Conservation (phyloP, 2,329 filamentous ascomycete species). For the Knoxdaviesia capensis region DNA sequence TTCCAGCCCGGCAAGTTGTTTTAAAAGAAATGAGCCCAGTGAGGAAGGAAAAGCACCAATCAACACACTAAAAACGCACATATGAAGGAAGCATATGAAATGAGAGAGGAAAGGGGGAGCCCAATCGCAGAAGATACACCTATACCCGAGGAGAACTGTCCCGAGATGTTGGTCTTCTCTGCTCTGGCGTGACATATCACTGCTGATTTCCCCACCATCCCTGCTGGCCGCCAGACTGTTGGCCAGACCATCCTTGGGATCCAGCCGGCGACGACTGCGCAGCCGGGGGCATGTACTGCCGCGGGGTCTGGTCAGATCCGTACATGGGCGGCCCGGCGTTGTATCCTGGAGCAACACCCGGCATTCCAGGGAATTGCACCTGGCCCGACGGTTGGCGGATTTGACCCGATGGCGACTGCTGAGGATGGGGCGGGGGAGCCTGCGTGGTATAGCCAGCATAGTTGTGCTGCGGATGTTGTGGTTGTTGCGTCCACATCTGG, state of each 20-base stretch:
- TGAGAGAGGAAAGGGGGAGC: neutral
- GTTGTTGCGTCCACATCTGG: constrained; percentile 48
- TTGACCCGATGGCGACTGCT: constrained; percentile 38
- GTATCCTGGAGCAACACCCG: constrained; percentile 37
- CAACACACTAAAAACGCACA: too few species aligned
- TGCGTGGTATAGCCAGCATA: constrained; percentile 33
- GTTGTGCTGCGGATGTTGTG: constrained; percentile 37
- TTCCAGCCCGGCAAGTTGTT: too few species aligned
- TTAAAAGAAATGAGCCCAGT: too few species aligned
- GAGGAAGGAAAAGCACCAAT: too few species aligned
- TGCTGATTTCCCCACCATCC: constrained; percentile 34
- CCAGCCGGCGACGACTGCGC: constrained; percentile 24
- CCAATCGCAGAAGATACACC: constrained; percentile 1
- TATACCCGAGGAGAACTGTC: constrained; percentile 2
- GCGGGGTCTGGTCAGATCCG: constrained; percentile 38
- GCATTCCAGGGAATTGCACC: constrained; percentile 44
- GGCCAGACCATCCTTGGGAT: constrained; percentile 10
- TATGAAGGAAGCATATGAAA: neutral
- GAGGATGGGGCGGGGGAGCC: constrained; percentile 26
- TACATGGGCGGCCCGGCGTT: constrained; percentile 34
- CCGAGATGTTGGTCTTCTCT: neutral
- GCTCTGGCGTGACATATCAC: constrained; percentile 10
- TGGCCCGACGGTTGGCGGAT: constrained; percentile 34
- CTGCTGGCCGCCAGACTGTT: constrained; percentile 10
- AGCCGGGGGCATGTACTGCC: constrained; percentile 48